These are phyloP conservation scores for Eremomyces bilateralis DNA, from an alignment of 495 filamentous ascomycete genomes.

Conservation along the genomic window DNA sequence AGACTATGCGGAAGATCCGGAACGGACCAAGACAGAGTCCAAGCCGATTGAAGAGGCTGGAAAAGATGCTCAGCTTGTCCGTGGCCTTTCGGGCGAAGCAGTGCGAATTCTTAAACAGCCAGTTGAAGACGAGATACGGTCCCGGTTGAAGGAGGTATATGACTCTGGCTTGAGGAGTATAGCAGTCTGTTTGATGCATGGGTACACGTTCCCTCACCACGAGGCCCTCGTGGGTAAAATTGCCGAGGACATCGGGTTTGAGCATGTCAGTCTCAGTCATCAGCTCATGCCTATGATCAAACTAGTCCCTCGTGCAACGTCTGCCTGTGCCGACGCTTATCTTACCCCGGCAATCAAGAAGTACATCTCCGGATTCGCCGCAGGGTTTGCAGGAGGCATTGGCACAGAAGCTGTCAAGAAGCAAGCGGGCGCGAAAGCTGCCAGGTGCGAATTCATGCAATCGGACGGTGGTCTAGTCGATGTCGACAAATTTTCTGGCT, in stretches of 20 bases:
- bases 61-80: slow-evolving; percentile 31
- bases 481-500: slow-evolving; percentile 50
- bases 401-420: slow-evolving; percentile 43
- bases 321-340: slow-evolving; percentile 88
- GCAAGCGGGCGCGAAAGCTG: slow-evolving; percentile 30
- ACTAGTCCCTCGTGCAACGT: slow-evolving; percentile 68
- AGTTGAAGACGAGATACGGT: slow-evolving; percentile 26
- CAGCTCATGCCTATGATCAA: slow-evolving; percentile 93
- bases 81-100: slow-evolving; percentile 45
- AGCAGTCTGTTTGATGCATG: slow-evolving; percentile 62
- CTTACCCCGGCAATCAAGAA: slow-evolving; percentile 88
- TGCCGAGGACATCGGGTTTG: slow-evolving; percentile 50
- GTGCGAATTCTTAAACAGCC: slow-evolving; percentile 43
- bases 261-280: slow-evolving; percentile 50
- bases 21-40: slow-evolving; percentile 29
- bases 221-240: slow-evolving; percentile 46
- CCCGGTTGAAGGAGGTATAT: slow-evolving; percentile 34
- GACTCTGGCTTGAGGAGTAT: slow-evolving; percentile 44
- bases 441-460: slow-evolving; percentile 72
- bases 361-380: slow-evolving; percentile 77
- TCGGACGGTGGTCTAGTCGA: slow-evolving; percentile 64
- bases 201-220: slow-evolving; percentile 59
- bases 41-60: slow-evolving; percentile 25
- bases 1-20: slow-evolving; percentile 68
- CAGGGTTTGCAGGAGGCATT: slow-evolving; percentile 48